Evolutionary conservation across 2,329 filamentous ascomycete species (phyloP), one percentile per base, ranked within the genome.

Genomic region (Paracoccidioides lutzii): DNA sequence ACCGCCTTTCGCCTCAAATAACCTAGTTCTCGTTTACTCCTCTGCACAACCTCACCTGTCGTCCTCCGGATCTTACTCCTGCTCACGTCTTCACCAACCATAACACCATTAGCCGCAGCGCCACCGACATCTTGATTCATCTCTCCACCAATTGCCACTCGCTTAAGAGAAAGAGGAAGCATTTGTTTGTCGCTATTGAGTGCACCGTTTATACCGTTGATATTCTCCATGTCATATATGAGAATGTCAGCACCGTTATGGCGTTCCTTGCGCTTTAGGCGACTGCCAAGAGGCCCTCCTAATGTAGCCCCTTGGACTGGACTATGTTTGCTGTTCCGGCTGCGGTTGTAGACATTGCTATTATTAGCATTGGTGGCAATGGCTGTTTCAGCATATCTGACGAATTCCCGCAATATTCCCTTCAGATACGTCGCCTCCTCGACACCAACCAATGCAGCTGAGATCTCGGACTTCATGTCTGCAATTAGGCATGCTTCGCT

Each of bases 1-100:
- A 90, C 85, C 67, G 84, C 84, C 73, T 87, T 86, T 66, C 86
- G 88, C 66, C 86, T 81, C 68, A 94, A 72, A 70, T 87, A 82
- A 15, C 87, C 88, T 57, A 84, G 83, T 73, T 95, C 86, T 69
- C 89, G 78, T 62, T 75, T 76, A 63, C 78, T 89, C 62, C 88
- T 81, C 67, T 80, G 75, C 59, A 83, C 77, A 43, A 88, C 75
- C 73, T 89, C 85, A 15, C 88, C 88, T 76, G 62, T 83, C 75
- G 61, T 87, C 73, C 78, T 88, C 55, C 71, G 68, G 38, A 78
- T 67, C 61, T 77, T 78, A 22, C 70, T 71, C 57, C 73, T 72
- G 14, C 71, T 69, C 10, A 75, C 66, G 14, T 69, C 68, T 41
- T 65, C 63, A 43, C 83, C 59, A 76, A 71, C 58, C 65, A 71